A percentile compares a stretch with the other conserved stretches of the same genome.
Conservation (phyloP, 179 eudicot species). For the Silene noctiflora region DNA sequence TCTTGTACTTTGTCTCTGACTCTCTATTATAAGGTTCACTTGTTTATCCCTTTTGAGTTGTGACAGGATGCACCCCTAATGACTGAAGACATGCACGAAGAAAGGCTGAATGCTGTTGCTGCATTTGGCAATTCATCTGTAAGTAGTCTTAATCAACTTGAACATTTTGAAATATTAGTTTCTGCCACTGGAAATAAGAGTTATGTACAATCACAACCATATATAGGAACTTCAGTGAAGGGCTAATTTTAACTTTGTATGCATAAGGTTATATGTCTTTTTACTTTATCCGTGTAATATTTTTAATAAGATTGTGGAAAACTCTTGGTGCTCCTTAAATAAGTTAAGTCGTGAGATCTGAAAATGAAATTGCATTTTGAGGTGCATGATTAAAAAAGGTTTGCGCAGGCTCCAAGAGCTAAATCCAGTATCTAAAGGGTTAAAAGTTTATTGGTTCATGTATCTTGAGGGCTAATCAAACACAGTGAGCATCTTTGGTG, state of each 20-base stretch:
- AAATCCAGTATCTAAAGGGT: background rate
- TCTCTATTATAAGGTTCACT: conserved; percentile 1
- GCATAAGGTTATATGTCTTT: conserved; percentile 6
- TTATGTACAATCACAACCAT: conserved; percentile 4
- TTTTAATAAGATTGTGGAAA: background rate
- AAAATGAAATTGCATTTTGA: conserved; percentile 6
- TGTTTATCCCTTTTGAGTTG: conserved; percentile 6
- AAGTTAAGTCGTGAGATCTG: background rate
- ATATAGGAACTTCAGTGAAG: background rate
- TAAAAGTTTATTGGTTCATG: conserved; percentile 3
- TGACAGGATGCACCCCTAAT: conserved; percentile 83
- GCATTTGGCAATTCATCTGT: conserved; percentile 71
- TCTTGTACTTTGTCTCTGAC: background rate
- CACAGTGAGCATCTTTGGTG: conserved; percentile 7
- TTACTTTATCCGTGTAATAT: background rate
- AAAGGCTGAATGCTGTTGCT: conserved; percentile 73
- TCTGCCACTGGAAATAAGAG: background rate
- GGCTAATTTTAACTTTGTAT: conserved; percentile 12
- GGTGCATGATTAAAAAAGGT: background rate
- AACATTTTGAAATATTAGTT: conserved; percentile 3
- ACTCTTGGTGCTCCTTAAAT: background rate
- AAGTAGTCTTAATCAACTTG: conserved; percentile 33
- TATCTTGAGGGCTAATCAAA: conserved; percentile 3
- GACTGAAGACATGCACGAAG: conserved; percentile 99
- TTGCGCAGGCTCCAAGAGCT: background rate